A percentile compares a stretch with the other conserved stretches of the same genome.
Conservation (phyloP, 352 stramenopile species). For the Plasmopara muralis region DNA sequence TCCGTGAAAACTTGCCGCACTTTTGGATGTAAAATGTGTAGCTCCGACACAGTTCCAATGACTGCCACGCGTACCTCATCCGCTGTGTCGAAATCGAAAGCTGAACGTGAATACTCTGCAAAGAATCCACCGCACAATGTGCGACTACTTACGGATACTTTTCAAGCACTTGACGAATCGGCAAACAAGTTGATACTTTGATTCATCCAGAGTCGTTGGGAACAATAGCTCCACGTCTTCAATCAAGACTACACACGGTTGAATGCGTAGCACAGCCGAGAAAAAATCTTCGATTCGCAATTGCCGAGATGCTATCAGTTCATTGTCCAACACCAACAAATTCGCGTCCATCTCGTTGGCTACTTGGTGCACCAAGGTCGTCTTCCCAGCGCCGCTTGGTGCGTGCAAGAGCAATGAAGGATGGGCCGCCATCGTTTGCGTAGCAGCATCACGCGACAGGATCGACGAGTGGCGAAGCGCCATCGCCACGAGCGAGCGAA, state of each 20-base stretch:
- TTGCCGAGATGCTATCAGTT: conserved; percentile 46
- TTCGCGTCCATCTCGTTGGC: conserved; percentile 42
- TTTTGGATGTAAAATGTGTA: conserved; percentile 48
- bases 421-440: conserved; percentile 10
- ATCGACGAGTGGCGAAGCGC: conserved; percentile 3
- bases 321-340: conserved; percentile 57
- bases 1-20: conserved; percentile 74
- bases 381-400: conserved; percentile 66
- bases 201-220: conserved; percentile 55
- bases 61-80: conserved; percentile 34
- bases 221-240: conserved; percentile 78
- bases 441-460: background rate
- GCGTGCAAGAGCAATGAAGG: conserved; percentile 58
- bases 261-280: conserved; percentile 56
- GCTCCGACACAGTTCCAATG: conserved; percentile 55
- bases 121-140: background rate
- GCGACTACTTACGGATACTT: conserved; percentile 37
- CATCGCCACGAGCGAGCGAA: conserved; percentile 24
- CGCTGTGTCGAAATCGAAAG: conserved; percentile 19
- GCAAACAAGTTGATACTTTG: conserved; percentile 65
- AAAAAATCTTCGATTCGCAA: conserved; percentile 59
- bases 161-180: conserved; percentile 52
- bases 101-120: background rate
- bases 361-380: conserved; percentile 50
- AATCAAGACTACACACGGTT: conserved; percentile 59